Percentiles rank a stretch among this genome's conserved stretches.
phyloP scores from a whole-genome alignment of 2,329 filamentous ascomycete genomes.

The Fusarium domesticum region DNA sequence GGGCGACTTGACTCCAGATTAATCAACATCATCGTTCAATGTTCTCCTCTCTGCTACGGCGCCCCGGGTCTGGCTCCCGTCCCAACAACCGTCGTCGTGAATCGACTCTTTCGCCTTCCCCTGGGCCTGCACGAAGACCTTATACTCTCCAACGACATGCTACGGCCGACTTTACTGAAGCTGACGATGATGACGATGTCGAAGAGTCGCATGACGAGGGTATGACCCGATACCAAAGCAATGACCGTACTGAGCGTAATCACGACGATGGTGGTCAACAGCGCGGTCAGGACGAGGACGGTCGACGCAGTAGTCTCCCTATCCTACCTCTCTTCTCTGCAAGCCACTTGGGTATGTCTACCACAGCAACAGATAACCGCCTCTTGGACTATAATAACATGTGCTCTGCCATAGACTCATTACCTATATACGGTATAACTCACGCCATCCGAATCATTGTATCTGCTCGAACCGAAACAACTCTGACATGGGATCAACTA shows the following conservation, averaged over 20 bases:
- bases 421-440: constrained; percentile 87
- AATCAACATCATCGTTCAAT: constrained; percentile 27
- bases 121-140: constrained; percentile 29
- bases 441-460: constrained; percentile 86
- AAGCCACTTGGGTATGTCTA: constrained; percentile 63
- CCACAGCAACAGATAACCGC: not conserved
- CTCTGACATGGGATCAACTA: constrained; percentile 89
- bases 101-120: constrained; percentile 31
- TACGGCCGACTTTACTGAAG: constrained; percentile 64
- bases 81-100: constrained; percentile 32
- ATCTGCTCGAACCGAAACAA: constrained; percentile 82
- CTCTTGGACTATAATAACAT: constrained; percentile 6
- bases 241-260: constrained; percentile 18
- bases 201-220: constrained; percentile 41
- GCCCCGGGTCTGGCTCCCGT: constrained; percentile 34
- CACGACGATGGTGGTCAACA: constrained; percentile 42
- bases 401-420: constrained; percentile 57
- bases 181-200: constrained; percentile 53
- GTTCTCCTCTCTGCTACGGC: constrained; percentile 39
- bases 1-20: constrained; percentile 9
- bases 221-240: constrained; percentile 19
- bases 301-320: constrained; percentile 32
- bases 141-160: constrained; percentile 45
- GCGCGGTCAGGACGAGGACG: constrained; percentile 36
- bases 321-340: constrained; percentile 77